Evolutionary conservation across 2,329 filamentous ascomycete species (phyloP).

Genomic region (Plectosphaerella cucumerina): DNA sequence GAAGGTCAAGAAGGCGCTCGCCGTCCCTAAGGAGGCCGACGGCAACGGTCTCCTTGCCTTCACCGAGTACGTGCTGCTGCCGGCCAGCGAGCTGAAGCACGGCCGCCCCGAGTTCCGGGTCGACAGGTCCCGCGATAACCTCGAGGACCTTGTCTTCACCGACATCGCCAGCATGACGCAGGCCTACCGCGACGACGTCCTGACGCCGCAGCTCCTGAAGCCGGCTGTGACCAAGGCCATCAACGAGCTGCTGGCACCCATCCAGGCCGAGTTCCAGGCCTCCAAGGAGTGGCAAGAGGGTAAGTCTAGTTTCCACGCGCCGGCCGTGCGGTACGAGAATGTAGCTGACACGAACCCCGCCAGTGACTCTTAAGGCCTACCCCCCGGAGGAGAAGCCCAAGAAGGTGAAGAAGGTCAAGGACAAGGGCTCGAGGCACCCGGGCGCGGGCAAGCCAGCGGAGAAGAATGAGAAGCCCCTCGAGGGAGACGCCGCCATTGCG

Average conservation of each 20-base stretch:
- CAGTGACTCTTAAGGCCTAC: conserved; percentile 71
- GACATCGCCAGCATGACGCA: conserved; percentile 69
- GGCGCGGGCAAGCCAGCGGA: conserved; percentile 23
- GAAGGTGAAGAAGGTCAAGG: conserved; percentile 74
- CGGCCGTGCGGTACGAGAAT: neutral
- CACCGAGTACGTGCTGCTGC: conserved; percentile 81
- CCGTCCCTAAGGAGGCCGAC: conserved; percentile 70
- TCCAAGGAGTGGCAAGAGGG: conserved; percentile 70
- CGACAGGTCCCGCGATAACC: conserved; percentile 56
- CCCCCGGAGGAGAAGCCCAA: conserved; percentile 64
- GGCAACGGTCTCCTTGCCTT: conserved; percentile 86
- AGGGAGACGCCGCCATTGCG: neutral
- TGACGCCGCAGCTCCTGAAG: conserved; percentile 86
- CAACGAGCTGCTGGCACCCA: conserved; percentile 69
- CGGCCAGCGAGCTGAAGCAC: conserved; percentile 60
- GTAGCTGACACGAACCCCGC: conserved; percentile 30
- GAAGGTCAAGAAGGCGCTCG: conserved; percentile 84
- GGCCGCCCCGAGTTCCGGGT: conserved; percentile 64
- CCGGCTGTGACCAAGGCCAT: conserved; percentile 74
- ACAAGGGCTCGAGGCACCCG: conserved; percentile 65
- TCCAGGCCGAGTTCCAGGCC: conserved; percentile 67
- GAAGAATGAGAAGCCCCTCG: conserved; percentile 1
- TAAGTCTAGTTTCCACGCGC: conserved; percentile 13
- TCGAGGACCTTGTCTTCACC: conserved; percentile 76
- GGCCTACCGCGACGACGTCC: conserved; percentile 75